phyloP scores from a whole-genome alignment of 345 rosid genomes.

The Populus pruinosa region DNA sequence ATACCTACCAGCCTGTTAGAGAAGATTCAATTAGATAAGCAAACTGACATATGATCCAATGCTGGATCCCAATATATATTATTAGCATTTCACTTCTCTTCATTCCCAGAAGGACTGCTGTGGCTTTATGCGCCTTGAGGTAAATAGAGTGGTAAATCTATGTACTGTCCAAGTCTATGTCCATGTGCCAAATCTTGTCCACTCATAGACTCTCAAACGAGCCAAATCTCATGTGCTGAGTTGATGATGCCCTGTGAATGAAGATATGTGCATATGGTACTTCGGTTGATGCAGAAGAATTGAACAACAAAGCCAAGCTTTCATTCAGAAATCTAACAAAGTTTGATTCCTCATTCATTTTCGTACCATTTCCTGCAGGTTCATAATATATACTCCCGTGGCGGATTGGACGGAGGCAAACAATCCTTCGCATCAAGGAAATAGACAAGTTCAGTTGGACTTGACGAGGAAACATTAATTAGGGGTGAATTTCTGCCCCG shows the following conservation, averaged over 20 bases:
- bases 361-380: background rate
- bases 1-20: no score
- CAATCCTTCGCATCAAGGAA: constrained; percentile 6
- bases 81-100: background rate
- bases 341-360: constrained; percentile 1
- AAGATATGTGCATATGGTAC: background rate
- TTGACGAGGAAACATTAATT: constrained; percentile 7
- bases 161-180: no score
- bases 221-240: constrained; percentile 16
- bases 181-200: background rate
- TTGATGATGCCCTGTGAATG: background rate
- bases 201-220: constrained; percentile 18
- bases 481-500: constrained; percentile 16
- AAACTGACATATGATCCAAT: background rate
- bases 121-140: background rate
- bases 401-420: constrained; percentile 16
- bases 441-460: background rate
- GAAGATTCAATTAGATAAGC: background rate
- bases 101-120: background rate
- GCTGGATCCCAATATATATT: constrained; percentile 2
- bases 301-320: background rate
- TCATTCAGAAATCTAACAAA: constrained; percentile 11
- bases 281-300: constrained; percentile 3
- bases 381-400: background rate
- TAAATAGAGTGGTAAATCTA: background rate